Evolutionary conservation across 192 early-diverging fungal genomes (phyloP).

Genomic region (Coemansia sp.): DNA sequence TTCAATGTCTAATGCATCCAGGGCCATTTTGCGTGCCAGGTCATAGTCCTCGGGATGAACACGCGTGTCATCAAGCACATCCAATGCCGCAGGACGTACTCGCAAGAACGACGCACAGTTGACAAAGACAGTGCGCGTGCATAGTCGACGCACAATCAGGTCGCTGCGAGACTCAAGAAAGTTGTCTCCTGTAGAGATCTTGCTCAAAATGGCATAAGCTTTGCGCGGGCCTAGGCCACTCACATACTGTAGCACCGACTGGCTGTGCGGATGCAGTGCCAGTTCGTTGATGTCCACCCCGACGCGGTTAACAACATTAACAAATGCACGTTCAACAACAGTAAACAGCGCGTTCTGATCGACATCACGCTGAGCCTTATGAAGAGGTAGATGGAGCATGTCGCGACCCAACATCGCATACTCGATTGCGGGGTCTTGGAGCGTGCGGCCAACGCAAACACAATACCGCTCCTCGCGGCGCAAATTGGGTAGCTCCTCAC

Average conservation of each 20-base stretch:
- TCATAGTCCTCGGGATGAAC: constrained; percentile 96
- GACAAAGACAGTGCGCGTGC: constrained; percentile 78
- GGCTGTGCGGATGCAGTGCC: constrained; percentile 63
- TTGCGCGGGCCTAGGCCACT: constrained; percentile 93
- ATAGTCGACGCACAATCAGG: constrained; percentile 65
- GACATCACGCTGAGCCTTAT: constrained; percentile 72
- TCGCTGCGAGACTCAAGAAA: constrained; percentile 66
- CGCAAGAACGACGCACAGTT: constrained; percentile 93
- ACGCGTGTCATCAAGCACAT: constrained; percentile 90
- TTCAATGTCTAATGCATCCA: constrained; percentile 89
- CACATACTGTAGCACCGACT: constrained; percentile 80
- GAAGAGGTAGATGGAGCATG: constrained; percentile 64
- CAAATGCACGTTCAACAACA: constrained; percentile 78
- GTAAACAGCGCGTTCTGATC: constrained; percentile 65
- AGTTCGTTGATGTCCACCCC: constrained; percentile 92
- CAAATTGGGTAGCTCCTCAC: constrained; percentile 67
- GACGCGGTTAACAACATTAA: constrained; percentile 78
- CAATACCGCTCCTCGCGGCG: constrained; percentile 81
- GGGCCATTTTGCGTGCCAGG: constrained; percentile 93
- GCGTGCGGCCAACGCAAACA: constrained; percentile 74
- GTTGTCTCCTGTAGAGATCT: constrained; percentile 12
- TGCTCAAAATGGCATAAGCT: constrained; percentile 71
- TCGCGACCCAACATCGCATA: constrained; percentile 73
- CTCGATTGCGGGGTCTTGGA: constrained; percentile 80
- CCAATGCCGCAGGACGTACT: constrained; percentile 67